Evolutionary conservation across 805 yeast species (phyloP), one percentile per base, ranked within the genome.

Genomic region (Lipomyces yamanashiensis): DNA sequence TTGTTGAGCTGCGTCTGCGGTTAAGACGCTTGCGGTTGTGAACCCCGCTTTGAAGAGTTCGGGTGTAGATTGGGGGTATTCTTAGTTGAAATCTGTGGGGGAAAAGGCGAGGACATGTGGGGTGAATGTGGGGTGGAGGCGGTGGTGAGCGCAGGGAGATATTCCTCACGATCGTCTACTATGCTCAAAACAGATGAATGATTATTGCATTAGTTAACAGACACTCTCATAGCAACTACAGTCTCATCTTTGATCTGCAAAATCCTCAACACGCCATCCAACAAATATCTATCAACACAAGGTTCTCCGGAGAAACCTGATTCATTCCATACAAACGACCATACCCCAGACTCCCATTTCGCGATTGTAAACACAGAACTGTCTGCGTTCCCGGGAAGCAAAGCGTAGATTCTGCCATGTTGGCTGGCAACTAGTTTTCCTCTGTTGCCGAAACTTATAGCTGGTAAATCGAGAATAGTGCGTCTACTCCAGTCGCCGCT

Each of bases 391-490:
- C 51, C 59, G 1, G 59, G 59, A 1, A 54, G 43, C 36, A 54
- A 15, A 4, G 59, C 59, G 37, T 44, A 54, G 1, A 54, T 7
- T 13, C 4, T 17, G 9, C 59, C 51, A 44, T 43, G 8, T 1
- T n/a, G 7, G 2, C 41, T 51, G 19, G 41, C 23, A n/a, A 44
- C 59, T 7, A 54, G 41, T 34, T 54, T 54, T 10, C 59, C 59
- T 21, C 59, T 21, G 44, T 44, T 34, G 33, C 59, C 59, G 17
- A 54, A 54, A 28, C 59, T 54, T 7, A 54, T 33, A 7, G 59
- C 59, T 12, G 59, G 51, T 10, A 45, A 28, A 19, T 47, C 59
- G n/a, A 43, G 45, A 34, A 45, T 44, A 7, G 41, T 28, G 59
- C 51, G 34, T 13, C 21, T 44, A 3, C 34, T 39, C 52, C 51